Conservation (phyloP, 1,284 basidiomycete species). For the Pseudozyma tsukubaensis region DNA sequence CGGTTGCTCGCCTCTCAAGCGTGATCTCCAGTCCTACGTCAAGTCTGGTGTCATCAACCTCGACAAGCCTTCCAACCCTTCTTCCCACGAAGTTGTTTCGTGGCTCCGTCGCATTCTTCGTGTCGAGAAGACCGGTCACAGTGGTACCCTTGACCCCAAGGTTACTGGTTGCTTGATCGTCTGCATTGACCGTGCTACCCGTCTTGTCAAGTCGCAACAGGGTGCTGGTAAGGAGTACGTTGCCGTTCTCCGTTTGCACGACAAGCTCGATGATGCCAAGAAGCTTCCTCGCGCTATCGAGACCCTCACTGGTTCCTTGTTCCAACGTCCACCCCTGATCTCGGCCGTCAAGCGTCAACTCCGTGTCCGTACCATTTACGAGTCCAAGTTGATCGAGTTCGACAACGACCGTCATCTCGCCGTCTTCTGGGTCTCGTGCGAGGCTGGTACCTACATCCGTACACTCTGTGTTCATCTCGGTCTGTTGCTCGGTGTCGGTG, state of each 20-base stretch:
- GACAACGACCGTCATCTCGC: constrained; percentile 97
- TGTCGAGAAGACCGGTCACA: constrained; percentile 97
- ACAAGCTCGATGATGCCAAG: constrained; percentile 81
- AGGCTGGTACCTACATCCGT: constrained; percentile 98
- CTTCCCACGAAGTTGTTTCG: constrained; percentile 99
- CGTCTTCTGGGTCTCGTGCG: constrained; percentile 98
- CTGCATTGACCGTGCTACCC: constrained; percentile 98
- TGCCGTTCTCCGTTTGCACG: constrained; percentile 92
- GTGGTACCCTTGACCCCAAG: constrained; percentile 97
- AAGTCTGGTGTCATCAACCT: constrained; percentile 99
- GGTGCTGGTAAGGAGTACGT: constrained; percentile 99
- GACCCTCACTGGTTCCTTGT: constrained; percentile 96
- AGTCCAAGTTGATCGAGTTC: constrained; percentile 94
- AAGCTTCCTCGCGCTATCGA: constrained; percentile 92
- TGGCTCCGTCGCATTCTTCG: constrained; percentile 96
- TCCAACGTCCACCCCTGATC: constrained; percentile 98
- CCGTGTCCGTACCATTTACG: constrained; percentile 96
- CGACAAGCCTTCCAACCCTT: constrained; percentile 99
- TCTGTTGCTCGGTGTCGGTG: constrained; percentile 92
- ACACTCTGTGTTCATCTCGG: constrained; percentile 98
- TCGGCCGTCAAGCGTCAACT: constrained; percentile 99
- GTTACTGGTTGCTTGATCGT: constrained; percentile 99
- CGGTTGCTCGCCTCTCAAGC: constrained; percentile 90
- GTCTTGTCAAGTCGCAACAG: constrained; percentile 98
- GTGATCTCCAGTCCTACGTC: constrained; percentile 89